A percentile compares a stretch with the other conserved stretches of the same genome.
Conservation (phyloP, 2,329 filamentous ascomycete species). For the Eurotiales sp. region DNA sequence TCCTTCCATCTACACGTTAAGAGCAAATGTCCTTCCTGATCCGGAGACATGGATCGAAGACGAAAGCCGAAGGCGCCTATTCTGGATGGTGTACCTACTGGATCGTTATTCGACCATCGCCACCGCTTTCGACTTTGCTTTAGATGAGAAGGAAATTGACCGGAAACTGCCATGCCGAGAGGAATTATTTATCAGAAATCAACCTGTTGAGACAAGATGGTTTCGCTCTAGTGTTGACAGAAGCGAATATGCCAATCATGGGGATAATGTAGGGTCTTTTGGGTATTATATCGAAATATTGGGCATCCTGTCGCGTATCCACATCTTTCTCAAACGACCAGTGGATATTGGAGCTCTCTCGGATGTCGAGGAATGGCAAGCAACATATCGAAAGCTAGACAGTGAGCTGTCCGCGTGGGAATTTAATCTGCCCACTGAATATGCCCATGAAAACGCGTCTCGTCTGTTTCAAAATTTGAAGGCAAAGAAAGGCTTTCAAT, state of each 20-base stretch:
- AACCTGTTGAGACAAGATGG: constrained; percentile 79
- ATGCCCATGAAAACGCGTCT: constrained; percentile 68
- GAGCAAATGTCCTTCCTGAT: constrained; percentile 80
- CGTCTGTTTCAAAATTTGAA: constrained; percentile 67
- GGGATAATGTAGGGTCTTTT: constrained; percentile 81
- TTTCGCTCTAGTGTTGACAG: constrained; percentile 57
- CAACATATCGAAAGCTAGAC: constrained; percentile 80
- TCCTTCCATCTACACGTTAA: constrained; percentile 82
- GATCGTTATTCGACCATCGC: constrained; percentile 88
- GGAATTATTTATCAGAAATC: constrained; percentile 78
- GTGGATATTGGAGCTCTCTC: constrained; percentile 80
- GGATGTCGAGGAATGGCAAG: constrained; percentile 87
- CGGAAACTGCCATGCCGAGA: constrained; percentile 82
- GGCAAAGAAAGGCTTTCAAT: constrained; percentile 67
- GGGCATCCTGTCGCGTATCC: constrained; percentile 80
- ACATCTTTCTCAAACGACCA: constrained; percentile 82
- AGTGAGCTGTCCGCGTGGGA: constrained; percentile 78
- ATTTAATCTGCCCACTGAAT: constrained; percentile 75
- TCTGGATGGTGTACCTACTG: constrained; percentile 92
- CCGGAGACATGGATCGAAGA: constrained; percentile 84
- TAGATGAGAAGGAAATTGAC: constrained; percentile 87
- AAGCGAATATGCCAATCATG: constrained; percentile 63
- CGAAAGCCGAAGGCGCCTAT: constrained; percentile 75
- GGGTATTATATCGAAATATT: constrained; percentile 88
- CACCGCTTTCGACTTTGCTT: constrained; percentile 85